Conservation (phyloP, 306 rosid genomes). For the Lathyrus tuberosus region DNA sequence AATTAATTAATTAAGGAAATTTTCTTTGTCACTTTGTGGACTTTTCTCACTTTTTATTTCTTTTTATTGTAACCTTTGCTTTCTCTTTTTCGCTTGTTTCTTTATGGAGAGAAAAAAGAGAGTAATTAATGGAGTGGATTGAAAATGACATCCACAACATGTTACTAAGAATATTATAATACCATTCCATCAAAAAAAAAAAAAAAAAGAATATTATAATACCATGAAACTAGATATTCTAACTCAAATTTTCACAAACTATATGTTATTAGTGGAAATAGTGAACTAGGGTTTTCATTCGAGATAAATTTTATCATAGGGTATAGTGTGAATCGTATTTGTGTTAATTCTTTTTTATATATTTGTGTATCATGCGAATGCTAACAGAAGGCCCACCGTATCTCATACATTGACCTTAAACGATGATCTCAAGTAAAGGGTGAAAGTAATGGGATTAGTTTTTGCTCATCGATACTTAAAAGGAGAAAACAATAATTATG, state of each 20-base stretch:
- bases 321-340: background rate
- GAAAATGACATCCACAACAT: conserved; percentile 64
- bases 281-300: background rate
- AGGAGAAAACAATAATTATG: conserved; percentile 31
- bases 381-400: conserved; percentile 48
- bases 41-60: conserved; percentile 18
- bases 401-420: conserved; percentile 50
- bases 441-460: conserved; percentile 43
- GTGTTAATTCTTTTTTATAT: background rate
- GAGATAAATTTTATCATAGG: background rate
- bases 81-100: conserved; percentile 51
- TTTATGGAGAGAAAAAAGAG: conserved; percentile 48
- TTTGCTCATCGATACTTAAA: conserved; percentile 73
- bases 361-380: conserved; percentile 38
- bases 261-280: background rate
- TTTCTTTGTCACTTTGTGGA: conserved; percentile 60
- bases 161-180: conserved; percentile 69
- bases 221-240: conserved; percentile 4
- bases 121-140: conserved; percentile 55
- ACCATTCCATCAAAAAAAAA: too few relatives aligned
- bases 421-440: conserved; percentile 32
- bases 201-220: conserved; percentile 83
- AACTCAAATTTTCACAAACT: background rate
- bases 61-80: conserved; percentile 35
- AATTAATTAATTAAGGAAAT: conserved; percentile 39